Evolutionary conservation across 108 stramenopile species (phyloP).

Genomic region (Chaetoceros muelleri): DNA sequence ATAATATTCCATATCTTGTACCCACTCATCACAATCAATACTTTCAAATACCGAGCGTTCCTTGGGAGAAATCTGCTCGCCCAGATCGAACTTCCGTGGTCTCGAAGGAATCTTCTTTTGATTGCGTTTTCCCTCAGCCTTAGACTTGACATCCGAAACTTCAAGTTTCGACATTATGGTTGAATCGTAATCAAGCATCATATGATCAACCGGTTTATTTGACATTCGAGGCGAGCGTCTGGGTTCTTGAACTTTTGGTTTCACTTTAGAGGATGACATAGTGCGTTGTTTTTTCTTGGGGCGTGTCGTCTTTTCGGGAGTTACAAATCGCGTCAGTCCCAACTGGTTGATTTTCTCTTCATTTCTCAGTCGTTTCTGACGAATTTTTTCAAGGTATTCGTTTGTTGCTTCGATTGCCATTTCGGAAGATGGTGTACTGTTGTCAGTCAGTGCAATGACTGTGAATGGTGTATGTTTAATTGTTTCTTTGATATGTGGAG

Average conservation of each 20-base stretch:
- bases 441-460: no score
- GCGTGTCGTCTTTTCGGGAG: neutral
- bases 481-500: no score
- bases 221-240: neutral
- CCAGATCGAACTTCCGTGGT: neutral
- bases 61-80: neutral
- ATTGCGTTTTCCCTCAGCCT: neutral
- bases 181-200: neutral
- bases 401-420: neutral
- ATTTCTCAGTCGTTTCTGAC: neutral
- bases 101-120: neutral
- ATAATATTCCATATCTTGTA: neutral
- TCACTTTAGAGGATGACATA: neutral
- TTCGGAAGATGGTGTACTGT: no score
- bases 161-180: neutral
- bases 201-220: neutral
- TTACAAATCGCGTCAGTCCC: neutral
- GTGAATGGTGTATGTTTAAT: no score
- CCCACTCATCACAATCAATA: no score
- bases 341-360: neutral
- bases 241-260: neutral
- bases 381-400: neutral
- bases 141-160: neutral
- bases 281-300: neutral
- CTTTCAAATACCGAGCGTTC: no score